Conservation (phyloP, 371 early-diverging fungal genomes). For the Umbelopsis sp. region DNA sequence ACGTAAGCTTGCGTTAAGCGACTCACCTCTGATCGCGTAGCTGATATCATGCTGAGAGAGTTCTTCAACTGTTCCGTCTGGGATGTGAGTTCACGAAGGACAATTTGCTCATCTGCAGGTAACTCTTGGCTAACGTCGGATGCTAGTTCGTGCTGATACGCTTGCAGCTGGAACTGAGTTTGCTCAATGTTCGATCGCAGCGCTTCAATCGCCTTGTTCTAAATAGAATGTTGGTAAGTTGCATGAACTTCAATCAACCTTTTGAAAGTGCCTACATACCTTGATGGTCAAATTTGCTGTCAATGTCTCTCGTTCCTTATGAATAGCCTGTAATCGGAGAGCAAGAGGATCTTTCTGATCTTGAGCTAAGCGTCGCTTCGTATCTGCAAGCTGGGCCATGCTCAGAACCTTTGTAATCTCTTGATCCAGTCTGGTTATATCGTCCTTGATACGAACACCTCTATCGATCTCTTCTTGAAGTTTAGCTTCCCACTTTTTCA, state of each 20-base stretch:
- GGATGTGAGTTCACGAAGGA: slow-evolving; percentile 49
- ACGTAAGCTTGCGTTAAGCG: background rate
- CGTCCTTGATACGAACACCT: slow-evolving; percentile 46
- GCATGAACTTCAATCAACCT: too few species aligned
- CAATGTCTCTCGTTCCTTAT: slow-evolving; percentile 11
- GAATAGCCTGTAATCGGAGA: background rate
- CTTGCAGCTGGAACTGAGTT: slow-evolving; percentile 59
- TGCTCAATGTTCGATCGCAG: slow-evolving; percentile 41
- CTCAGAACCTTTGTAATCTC: slow-evolving; percentile 64
- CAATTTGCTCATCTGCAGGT: slow-evolving; percentile 56
- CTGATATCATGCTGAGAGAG: slow-evolving; percentile 43
- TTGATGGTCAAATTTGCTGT: background rate
- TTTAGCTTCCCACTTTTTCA: slow-evolving; percentile 43
- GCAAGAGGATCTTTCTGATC: slow-evolving; percentile 56
- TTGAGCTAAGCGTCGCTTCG: slow-evolving; percentile 50
- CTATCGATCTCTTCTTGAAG: slow-evolving; percentile 53
- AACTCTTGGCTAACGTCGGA: slow-evolving; percentile 58
- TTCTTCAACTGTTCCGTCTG: slow-evolving; percentile 61
- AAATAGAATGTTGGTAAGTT: background rate
- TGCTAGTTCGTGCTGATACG: slow-evolving; percentile 60
- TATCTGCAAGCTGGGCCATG: slow-evolving; percentile 52
- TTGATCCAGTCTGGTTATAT: slow-evolving; percentile 68
- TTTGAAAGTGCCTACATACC: too few species aligned
- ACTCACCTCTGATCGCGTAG: slow-evolving; percentile 44
- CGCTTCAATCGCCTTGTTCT: slow-evolving; percentile 45